Evolutionary conservation across 148 eudicot genomes (phyloP).

Genomic region (Suaeda aralocaspica): DNA sequence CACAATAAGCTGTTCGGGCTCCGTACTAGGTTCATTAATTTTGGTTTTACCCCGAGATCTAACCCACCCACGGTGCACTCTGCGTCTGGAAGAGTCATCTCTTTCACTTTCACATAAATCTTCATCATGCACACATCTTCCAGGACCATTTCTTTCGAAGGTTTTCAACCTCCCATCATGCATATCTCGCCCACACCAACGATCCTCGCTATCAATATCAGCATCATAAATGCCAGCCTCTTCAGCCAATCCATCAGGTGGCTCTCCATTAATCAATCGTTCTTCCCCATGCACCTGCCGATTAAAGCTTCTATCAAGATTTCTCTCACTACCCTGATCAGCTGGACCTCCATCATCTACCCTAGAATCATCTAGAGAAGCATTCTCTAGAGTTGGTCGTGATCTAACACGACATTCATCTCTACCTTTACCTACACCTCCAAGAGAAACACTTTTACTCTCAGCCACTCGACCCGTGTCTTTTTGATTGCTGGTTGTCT

Average conservation of each 20-base stretch:
- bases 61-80: slow-evolving; percentile 41
- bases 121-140: slow-evolving; percentile 49
- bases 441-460: slow-evolving; percentile 42
- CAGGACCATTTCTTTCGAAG: slow-evolving; percentile 42
- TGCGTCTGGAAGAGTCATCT: slow-evolving; percentile 57
- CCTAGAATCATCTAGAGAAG: slow-evolving; percentile 54
- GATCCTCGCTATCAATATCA: slow-evolving; percentile 48
- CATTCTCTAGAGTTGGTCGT: slow-evolving; percentile 47
- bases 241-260: slow-evolving; percentile 38
- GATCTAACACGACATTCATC: slow-evolving; percentile 68
- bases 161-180: slow-evolving; percentile 47
- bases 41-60: slow-evolving; percentile 52
- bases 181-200: slow-evolving; percentile 45
- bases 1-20: slow-evolving; percentile 47
- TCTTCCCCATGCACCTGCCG: slow-evolving; percentile 39
- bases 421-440: slow-evolving; percentile 44
- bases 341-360: slow-evolving; percentile 49
- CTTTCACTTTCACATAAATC: slow-evolving; percentile 52
- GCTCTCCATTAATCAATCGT: slow-evolving; percentile 36
- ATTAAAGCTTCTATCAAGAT: slow-evolving; percentile 38
- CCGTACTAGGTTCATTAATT: slow-evolving; percentile 42
- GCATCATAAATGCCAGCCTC: slow-evolving; percentile 34
- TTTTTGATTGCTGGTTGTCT: slow-evolving; percentile 46
- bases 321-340: slow-evolving; percentile 41
- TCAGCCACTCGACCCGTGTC: slow-evolving; percentile 47